phyloP scores from a whole-genome alignment of 805 yeast species.

The Dipodascus geniculatus region DNA sequence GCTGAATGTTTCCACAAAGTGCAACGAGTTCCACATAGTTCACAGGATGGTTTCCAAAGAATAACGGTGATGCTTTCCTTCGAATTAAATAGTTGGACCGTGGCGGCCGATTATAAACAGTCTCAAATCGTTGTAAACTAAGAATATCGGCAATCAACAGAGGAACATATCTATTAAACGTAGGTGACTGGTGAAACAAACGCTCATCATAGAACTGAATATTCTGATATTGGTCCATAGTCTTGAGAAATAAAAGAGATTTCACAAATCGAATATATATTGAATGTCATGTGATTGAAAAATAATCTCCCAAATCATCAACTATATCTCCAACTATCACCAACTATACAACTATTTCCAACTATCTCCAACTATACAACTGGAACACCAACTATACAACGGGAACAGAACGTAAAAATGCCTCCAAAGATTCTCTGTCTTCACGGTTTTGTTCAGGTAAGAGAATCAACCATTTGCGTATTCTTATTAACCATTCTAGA shows the following conservation, averaged over 20 bases:
- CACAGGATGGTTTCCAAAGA: slow-evolving; percentile 16
- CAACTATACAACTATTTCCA: no score
- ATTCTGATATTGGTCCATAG: not conserved
- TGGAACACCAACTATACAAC: no score
- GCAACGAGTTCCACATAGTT: slow-evolving; percentile 7
- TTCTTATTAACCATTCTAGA: slow-evolving; percentile 33
- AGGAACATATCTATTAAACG: slow-evolving; percentile 16
- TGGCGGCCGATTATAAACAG: slow-evolving; percentile 3
- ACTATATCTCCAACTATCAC: no score
- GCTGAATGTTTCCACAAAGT: not conserved
- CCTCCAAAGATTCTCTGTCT: slow-evolving; percentile 54
- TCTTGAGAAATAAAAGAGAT: slow-evolving; percentile 4
- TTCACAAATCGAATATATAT: slow-evolving; percentile 3
- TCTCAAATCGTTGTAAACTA: slow-evolving; percentile 3
- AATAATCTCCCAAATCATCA: not conserved
- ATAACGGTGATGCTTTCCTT: slow-evolving; percentile 9
- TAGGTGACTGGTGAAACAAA: slow-evolving; percentile 8
- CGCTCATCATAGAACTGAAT: not conserved
- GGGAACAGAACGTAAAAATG: no score
- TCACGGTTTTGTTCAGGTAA: slow-evolving; percentile 58
- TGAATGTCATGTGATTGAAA: slow-evolving; percentile 1
- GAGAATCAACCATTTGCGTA: slow-evolving; percentile 1
- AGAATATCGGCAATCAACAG: slow-evolving; percentile 10
- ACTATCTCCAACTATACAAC: no score
- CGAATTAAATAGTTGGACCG: not conserved